A percentile compares a stretch with the other conserved stretches of the same genome.
These are phyloP conservation scores for Pichia sp. DNA, from an alignment of 1,139 yeast genomes.

Conservation along the genomic window DNA sequence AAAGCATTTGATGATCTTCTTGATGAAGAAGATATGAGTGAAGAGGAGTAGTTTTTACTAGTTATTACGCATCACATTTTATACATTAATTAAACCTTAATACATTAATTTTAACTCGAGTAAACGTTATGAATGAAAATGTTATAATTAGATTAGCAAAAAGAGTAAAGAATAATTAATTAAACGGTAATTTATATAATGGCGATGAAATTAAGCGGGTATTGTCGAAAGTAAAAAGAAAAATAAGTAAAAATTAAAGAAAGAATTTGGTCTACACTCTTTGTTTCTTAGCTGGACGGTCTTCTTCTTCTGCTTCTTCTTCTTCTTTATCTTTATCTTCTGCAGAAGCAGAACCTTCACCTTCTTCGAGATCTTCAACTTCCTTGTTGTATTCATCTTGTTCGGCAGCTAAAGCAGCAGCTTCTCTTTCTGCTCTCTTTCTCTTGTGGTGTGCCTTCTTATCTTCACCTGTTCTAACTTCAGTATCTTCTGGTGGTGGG, in stretches of 20 bases:
- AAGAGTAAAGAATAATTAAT: too few species aligned
- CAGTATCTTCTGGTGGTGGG: constrained; percentile 76
- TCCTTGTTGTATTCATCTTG: constrained; percentile 22
- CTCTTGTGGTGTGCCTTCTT: constrained; percentile 56
- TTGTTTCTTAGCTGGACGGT: constrained; percentile 10
- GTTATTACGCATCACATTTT: too few species aligned
- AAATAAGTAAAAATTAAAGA: background rate
- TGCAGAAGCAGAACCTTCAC: background rate
- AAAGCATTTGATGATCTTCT: constrained; percentile 27
- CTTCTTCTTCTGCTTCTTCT: constrained; percentile 7
- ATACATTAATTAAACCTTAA: background rate
- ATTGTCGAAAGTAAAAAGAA: too few species aligned
- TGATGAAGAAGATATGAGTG: constrained; percentile 28
- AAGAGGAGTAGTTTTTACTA: constrained; percentile 22
- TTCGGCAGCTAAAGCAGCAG: constrained; percentile 25
- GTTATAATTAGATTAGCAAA: too few species aligned
- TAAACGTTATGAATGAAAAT: too few species aligned
- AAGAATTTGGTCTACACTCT: constrained; percentile 4
- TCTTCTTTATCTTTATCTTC: background rate
- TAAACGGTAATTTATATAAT: too few species aligned
- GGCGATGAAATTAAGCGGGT: too few species aligned
- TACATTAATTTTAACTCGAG: too few species aligned
- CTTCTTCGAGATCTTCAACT: constrained; percentile 16
- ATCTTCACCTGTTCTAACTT: constrained; percentile 52
- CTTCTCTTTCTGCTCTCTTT: constrained; percentile 41